These are phyloP conservation scores for Colletotrichum lentis DNA, from an alignment of 2,329 filamentous ascomycete genomes.

Conservation along the genomic window DNA sequence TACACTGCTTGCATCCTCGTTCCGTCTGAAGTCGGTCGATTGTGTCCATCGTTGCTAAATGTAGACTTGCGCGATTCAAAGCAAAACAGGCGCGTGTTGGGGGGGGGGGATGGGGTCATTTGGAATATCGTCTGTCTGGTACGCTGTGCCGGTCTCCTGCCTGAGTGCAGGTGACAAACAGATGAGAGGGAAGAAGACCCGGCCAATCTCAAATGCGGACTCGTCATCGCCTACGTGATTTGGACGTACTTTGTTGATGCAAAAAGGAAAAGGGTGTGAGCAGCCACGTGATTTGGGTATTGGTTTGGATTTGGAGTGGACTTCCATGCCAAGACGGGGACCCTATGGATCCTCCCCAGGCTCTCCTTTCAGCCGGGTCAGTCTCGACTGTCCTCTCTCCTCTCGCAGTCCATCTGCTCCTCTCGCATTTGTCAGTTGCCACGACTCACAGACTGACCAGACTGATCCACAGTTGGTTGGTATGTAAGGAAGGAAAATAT, in stretches of 20 bases:
- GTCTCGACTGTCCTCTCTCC: not conserved
- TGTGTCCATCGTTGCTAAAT: conserved; percentile 27
- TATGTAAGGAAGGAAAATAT: not conserved
- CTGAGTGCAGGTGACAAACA: not conserved
- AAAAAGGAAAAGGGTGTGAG: not conserved
- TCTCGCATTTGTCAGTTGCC: not conserved
- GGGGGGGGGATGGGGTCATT: conserved; percentile 23
- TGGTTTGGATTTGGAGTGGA: not conserved
- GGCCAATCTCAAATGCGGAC: conserved; percentile 29
- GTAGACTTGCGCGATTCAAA: conserved; percentile 28
- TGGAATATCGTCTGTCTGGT: conserved; percentile 17
- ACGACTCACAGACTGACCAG: not conserved
- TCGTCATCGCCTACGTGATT: conserved; percentile 29
- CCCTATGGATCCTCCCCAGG: not conserved
- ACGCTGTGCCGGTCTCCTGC: not conserved
- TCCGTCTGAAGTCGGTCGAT: conserved; percentile 26
- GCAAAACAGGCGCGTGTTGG: conserved; percentile 14
- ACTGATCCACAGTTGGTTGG: conserved; percentile 4
- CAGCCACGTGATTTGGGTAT: conserved; percentile 14
- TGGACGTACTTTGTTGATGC: not conserved
- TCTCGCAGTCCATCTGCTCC: too few relatives aligned
- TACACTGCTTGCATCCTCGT: too few relatives aligned
- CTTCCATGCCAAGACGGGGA: conserved; percentile 34
- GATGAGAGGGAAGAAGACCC: conserved; percentile 29
- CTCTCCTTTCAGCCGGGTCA: conserved; percentile 23